These are phyloP conservation scores for Dendrobium catenatum DNA, from an alignment of 106 monocot species.

Conservation along the genomic window DNA sequence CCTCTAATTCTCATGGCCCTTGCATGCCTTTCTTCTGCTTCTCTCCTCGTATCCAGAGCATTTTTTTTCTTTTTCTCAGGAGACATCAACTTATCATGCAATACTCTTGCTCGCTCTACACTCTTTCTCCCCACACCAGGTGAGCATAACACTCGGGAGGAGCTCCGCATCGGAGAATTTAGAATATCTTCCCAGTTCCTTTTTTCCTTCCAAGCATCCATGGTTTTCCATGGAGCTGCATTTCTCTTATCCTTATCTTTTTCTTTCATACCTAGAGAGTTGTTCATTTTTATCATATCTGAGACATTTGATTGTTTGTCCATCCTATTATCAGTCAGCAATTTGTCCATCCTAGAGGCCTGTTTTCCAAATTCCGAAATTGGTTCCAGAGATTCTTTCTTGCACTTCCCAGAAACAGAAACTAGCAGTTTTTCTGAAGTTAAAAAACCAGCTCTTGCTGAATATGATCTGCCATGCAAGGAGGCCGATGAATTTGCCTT, in stretches of 20 bases:
- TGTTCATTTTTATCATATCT: slow-evolving; percentile 33
- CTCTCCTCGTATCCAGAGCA: slow-evolving; percentile 79
- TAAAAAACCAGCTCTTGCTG: slow-evolving; percentile 10
- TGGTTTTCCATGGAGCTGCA: slow-evolving; percentile 56
- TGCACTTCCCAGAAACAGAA: slow-evolving; percentile 21
- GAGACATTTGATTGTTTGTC: slow-evolving; percentile 35
- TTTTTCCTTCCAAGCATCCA: slow-evolving; percentile 99
- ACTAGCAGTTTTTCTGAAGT: slow-evolving; percentile 15
- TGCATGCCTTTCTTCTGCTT: slow-evolving; percentile 95
- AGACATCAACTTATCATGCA: slow-evolving; percentile 93
- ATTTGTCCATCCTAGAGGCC: slow-evolving; percentile 37
- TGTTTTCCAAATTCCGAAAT: slow-evolving; percentile 49
- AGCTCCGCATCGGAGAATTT: slow-evolving; percentile 56
- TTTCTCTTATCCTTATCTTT: slow-evolving; percentile 59
- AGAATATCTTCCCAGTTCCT: slow-evolving; percentile 97
- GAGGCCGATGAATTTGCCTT: slow-evolving; percentile 23
- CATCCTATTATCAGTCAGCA: slow-evolving; percentile 31
- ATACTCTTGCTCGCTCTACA: slow-evolving; percentile 53
- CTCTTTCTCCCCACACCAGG: slow-evolving; percentile 68
- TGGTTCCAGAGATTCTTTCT: slow-evolving; percentile 40
- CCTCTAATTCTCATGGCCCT: slow-evolving; percentile 81
- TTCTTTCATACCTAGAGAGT: slow-evolving; percentile 28
- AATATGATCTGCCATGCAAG: slow-evolving; percentile 13
- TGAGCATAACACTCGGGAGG: slow-evolving; percentile 58
- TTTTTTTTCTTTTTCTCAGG: slow-evolving; percentile 92